Conservation (phyloP, 106 monocot genomes). For the Dioscorea dumetorum region DNA sequence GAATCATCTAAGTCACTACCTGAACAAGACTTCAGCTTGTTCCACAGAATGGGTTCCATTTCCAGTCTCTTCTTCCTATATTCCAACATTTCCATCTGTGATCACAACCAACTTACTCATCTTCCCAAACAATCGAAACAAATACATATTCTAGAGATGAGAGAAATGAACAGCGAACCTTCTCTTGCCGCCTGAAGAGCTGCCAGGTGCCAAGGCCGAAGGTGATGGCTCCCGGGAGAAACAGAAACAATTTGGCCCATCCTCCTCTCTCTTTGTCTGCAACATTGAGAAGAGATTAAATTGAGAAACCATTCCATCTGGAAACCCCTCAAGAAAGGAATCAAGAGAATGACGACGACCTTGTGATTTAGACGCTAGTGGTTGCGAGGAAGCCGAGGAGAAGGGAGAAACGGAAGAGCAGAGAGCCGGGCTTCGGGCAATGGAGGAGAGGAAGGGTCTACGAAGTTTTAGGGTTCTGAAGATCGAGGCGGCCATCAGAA, state of each 20-base stretch:
- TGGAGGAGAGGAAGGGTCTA: conserved; percentile 7
- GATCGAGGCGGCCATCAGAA: conserved; percentile 29
- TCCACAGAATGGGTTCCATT: conserved; percentile 75
- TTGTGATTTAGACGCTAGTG: conserved; percentile 13
- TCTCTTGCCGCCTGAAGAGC: conserved; percentile 76
- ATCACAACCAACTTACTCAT: conserved; percentile 1
- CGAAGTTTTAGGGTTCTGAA: conserved; percentile 27
- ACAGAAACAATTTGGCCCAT: conserved; percentile 66
- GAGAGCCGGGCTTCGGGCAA: not conserved
- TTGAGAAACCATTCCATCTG: not conserved
- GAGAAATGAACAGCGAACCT: conserved; percentile 26
- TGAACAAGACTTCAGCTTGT: conserved; percentile 17
- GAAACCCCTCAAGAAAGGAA: not conserved
- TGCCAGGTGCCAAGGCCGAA: conserved; percentile 98
- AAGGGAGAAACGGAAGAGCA: conserved; percentile 2
- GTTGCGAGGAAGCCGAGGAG: not conserved
- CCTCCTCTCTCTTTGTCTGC: conserved; percentile 41
- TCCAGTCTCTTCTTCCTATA: conserved; percentile 79
- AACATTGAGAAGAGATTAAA: not conserved
- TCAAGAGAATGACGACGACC: conserved; percentile 11
- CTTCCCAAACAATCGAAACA: not conserved
- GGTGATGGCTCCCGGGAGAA: conserved; percentile 81
- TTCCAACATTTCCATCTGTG: conserved; percentile 86
- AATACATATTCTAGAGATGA: not conserved
- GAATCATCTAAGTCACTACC: conserved; percentile 13